Percentiles rank a stretch among this genome's conserved stretches.
Evolutionary conservation across 805 yeast genomes (phyloP).

Genomic region (Candida chauliodis): DNA sequence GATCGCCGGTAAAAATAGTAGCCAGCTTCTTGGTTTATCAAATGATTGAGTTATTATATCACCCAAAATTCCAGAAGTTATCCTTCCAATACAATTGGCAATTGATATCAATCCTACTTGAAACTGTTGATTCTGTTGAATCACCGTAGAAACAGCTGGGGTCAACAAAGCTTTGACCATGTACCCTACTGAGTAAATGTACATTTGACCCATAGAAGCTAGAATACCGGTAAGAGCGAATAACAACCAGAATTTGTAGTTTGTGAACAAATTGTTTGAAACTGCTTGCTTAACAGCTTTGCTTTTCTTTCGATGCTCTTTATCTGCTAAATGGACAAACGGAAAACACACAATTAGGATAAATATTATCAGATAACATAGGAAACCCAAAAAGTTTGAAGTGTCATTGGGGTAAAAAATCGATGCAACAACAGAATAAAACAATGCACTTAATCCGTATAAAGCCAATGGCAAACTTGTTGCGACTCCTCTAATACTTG

Average conservation of each 20-base stretch:
- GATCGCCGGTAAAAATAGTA: conserved; percentile 50
- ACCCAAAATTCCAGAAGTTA: conserved; percentile 60
- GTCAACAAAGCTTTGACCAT: conserved; percentile 28
- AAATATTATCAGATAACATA: conserved; percentile 40
- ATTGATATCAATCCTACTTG: conserved; percentile 74
- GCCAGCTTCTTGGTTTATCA: conserved; percentile 47
- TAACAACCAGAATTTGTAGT: conserved; percentile 35
- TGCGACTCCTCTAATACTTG: conserved; percentile 66
- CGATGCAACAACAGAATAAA: conserved; percentile 56
- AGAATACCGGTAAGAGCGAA: conserved; percentile 35
- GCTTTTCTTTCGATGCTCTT: conserved; percentile 18
- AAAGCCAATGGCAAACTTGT: conserved; percentile 72
- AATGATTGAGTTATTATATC: conserved; percentile 52
- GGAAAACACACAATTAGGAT: conserved; percentile 47
- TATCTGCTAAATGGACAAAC: conserved; percentile 39
- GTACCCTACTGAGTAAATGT: conserved; percentile 44
- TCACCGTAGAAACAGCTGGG: conserved; percentile 11
- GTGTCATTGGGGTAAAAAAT: conserved; percentile 57
- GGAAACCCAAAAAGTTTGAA: conserved; percentile 45
- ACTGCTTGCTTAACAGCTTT: conserved; percentile 7
- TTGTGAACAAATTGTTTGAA: conserved; percentile 15
- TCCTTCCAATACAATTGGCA: conserved; percentile 64
- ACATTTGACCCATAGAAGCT: conserved; percentile 46
- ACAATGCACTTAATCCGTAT: conserved; percentile 71
- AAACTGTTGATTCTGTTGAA: conserved; percentile 58